Evolutionary conservation across 2,329 filamentous ascomycete genomes (phyloP), one percentile per base, ranked within the genome.

Genomic region (Pseudopyricularia cyperi): DNA sequence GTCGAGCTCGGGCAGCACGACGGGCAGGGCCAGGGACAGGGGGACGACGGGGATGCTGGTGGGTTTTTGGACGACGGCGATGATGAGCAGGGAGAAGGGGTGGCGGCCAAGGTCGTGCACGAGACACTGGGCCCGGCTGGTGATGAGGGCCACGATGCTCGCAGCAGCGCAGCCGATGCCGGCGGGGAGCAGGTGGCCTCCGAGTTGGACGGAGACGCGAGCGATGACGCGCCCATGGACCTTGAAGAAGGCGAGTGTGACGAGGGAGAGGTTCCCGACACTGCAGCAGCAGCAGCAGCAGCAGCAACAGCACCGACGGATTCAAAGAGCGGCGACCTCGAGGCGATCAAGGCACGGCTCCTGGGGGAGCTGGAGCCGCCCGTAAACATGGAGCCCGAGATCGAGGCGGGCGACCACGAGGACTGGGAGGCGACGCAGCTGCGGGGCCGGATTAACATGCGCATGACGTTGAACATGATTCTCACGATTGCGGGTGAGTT

Each of bases 391-490:
- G 51, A 55, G 51, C 53, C 48, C 12, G 54, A 47, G 52, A 53
- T 44, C 34, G 44, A 46, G 24, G 30, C 33, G 11, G 22, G n/a
- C 2, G 53, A 32, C 2, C 57, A 60, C 1, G 52, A 64, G 26
- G 56, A 56, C 12, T 60, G 59, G 46, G 61, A 65, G 49, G 57
- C 56, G 12, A 60, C 60, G 44, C 56, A 59, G 53, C 57, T 60
- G 34, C 64, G 71, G n/a, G 63, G 64, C 37, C 68, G 67, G 37
- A 66, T 71, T 60, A 79, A 76, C 63, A 74, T 73, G 70, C 73
- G 78, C 28, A 84, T 82, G n/a, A 89, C 89, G 39, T 73, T 96
- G 33, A 90, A 94, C 67, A 95, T 95, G 88, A 87, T 96, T 51
- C 72, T 96, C 58, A 93, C 87, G 0, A 76, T 96, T 34, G 83